Evolutionary conservation across 176 grass and related monocot species (phyloP), one percentile per base, ranked within the genome.

Genomic region (Aegilops speltoides): DNA sequence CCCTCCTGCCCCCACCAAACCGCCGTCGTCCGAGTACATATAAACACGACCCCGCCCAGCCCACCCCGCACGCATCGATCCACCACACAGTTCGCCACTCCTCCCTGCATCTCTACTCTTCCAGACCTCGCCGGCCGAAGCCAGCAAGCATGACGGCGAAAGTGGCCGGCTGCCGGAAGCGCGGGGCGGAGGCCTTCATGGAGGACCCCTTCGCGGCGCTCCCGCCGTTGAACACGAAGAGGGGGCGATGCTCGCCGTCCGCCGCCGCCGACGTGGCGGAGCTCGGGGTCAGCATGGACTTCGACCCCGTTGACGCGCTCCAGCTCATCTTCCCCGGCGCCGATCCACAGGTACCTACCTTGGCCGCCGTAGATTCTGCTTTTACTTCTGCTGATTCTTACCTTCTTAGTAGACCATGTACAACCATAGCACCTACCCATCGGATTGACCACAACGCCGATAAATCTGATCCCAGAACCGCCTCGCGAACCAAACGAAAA

Each of bases 241-340:
- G 89, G 25, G 85, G 85, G 4, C 74, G 89, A 59, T 84, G 80
- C 74, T 34, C 81, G 75, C 7, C 80, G 75, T 11, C 75, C 0
- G 68, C 29, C 4, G 75, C 22, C 24, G 71, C 79, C 8, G 41
- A 41, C 83, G 26, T 63, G 1, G 71, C 59, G 1, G 89, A 80
- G 20, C 76, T 91, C 15, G 85, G 81, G 16, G 10, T 87, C 13
- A 84, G 60, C 59, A 48, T 91, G 14, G 85, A 91, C 11, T 75
- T 68, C 46, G 81, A 91, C 11, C 85, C 89, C 2, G 12, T 87
- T 34, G 76, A 79, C 8, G 43, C 57, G 59, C 89, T 91, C 10
- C 80, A 80, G 61, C 89, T 87, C 68, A 79, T 87, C 68, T 91
- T 91, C 76, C 85, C 89, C 32, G 64, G 3, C 15, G 80, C 81